Evolutionary conservation across 768 basidiomycete species (phyloP).

Genomic region (Cyathus striatus): DNA sequence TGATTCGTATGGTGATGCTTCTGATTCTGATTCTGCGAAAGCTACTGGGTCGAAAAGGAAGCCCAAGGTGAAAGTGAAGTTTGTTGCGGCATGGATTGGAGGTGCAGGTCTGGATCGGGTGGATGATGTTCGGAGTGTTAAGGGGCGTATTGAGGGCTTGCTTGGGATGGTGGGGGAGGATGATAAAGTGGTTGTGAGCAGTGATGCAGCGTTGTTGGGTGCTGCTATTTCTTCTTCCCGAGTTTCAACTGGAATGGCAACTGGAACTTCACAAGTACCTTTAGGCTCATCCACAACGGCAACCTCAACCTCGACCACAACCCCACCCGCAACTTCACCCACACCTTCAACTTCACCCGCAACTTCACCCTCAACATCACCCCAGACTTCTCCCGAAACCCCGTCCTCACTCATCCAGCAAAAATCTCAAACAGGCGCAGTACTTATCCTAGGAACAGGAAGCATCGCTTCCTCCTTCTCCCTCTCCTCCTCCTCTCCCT

Average conservation of each 20-base stretch:
- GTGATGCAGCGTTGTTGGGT: conserved; percentile 21
- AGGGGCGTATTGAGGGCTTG: conserved; percentile 7
- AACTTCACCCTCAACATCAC: too few relatives aligned
- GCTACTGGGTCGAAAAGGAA: not conserved
- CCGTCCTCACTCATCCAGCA: not conserved
- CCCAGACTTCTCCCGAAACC: too few relatives aligned
- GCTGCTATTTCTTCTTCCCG: too few relatives aligned
- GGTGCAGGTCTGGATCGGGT: conserved; percentile 18
- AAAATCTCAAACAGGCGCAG: conserved; percentile 10
- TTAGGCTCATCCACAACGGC: too few relatives aligned
- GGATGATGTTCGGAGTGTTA: conserved; percentile 12
- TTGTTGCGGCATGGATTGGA: conserved; percentile 18
- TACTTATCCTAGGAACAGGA: conserved; percentile 19
- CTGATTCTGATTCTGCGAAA: conserved; percentile 3
- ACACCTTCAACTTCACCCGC: too few relatives aligned
- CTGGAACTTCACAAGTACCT: too few relatives aligned
- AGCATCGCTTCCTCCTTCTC: conserved; percentile 15
- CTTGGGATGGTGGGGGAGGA: conserved; percentile 12
- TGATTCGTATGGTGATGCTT: conserved; percentile 6
- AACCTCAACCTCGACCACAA: too few relatives aligned
- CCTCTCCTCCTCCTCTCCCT: conserved; percentile 5
- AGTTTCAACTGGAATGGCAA: too few relatives aligned
- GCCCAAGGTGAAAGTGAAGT: conserved; percentile 4
- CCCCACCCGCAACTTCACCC: too few relatives aligned
- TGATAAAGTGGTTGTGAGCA: conserved; percentile 12